Evolutionary conservation across 352 stramenopile species (phyloP), one percentile per base, ranked within the genome.

Genomic region (Pythium aphanidermatum): DNA sequence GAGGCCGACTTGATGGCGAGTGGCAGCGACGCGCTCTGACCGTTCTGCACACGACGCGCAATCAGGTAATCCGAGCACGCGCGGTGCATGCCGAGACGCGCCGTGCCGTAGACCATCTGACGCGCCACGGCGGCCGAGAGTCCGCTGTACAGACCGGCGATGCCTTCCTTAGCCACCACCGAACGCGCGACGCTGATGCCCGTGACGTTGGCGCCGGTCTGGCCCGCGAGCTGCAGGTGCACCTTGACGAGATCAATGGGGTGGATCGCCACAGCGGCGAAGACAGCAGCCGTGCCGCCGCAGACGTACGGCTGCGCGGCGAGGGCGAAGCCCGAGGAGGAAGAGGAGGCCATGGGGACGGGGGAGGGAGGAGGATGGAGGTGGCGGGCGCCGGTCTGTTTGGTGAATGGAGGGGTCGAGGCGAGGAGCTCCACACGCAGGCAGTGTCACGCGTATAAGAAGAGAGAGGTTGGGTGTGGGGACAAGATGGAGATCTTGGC

Each of bases 241-340:
- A 95, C 84, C 65, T 96, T 96, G 60, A 92, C 84, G 32, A 95
- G 67, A 51, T 96, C 86, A 51, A 96, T 94, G 27, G 86, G 86
- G 61, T 95, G 83, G 63, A 96, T 93, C 44, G 73, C 77, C 9
- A 88, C 51, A 27, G 81, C 77, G 10, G 81, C 77, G 40, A 92
- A 79, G 20, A 90, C 72, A 10, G 81, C 77, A 1, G 81, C 65
- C 10, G 74, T 76, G 24, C 81, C 81, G 41, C 81, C 81, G 59
- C 77, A 90, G 28, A 92, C 61, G 48, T 92, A 92, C 9, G 81
- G 81, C 64, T 90, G 81, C 10, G 74, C 71, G 8, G 66, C 38
- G 23, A 69, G 44, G 13, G 76, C 80, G 40, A 86, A 56, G 34
- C 70, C 21, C 28, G 30, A 21, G 27, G 19, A 20, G 35, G 26